Evolutionary conservation across 192 early-diverging fungal genomes (phyloP).

Genomic region (Jimgerdemannia flammicorona): DNA sequence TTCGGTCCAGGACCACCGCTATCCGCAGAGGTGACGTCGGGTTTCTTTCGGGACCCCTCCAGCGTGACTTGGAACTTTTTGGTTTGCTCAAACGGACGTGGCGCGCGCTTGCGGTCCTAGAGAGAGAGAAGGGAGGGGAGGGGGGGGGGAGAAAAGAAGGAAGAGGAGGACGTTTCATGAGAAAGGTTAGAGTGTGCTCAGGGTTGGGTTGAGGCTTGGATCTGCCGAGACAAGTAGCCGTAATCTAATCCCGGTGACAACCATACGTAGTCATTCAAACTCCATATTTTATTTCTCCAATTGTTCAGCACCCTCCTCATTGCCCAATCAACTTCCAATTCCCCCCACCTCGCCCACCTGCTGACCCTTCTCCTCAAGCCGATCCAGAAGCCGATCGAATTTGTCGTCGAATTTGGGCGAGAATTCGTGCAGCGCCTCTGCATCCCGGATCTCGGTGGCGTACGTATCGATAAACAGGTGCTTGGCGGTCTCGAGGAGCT

Average conservation of each 20-base stretch:
- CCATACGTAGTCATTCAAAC: too few relatives aligned
- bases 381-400: slow-evolving; percentile 63
- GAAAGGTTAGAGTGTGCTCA: too few relatives aligned
- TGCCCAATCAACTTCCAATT: too few relatives aligned
- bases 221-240: too few relatives aligned
- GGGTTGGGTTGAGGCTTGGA: too few relatives aligned
- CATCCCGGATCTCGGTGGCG: slow-evolving; percentile 29
- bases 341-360: slow-evolving; percentile 24
- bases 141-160: slow-evolving; percentile 2
- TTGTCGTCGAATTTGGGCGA: slow-evolving; percentile 56
- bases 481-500: slow-evolving; percentile 69
- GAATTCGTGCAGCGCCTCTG: slow-evolving; percentile 24
- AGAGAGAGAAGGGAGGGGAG: slow-evolving; percentile 1
- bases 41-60: slow-evolving; percentile 43
- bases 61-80: slow-evolving; percentile 66
- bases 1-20: too few relatives aligned
- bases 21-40: neutral
- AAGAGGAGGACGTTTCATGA: neutral
- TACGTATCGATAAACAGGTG: slow-evolving; percentile 64
- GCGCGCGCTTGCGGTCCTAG: slow-evolving; percentile 45
- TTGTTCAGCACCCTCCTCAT: too few relatives aligned
- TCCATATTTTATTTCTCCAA: neutral
- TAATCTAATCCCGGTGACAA: too few relatives aligned
- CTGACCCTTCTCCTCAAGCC: slow-evolving; percentile 63
- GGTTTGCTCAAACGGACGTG: slow-evolving; percentile 79